phyloP scores from a whole-genome alignment of 352 stramenopile genomes.

The Pythium biforme region DNA sequence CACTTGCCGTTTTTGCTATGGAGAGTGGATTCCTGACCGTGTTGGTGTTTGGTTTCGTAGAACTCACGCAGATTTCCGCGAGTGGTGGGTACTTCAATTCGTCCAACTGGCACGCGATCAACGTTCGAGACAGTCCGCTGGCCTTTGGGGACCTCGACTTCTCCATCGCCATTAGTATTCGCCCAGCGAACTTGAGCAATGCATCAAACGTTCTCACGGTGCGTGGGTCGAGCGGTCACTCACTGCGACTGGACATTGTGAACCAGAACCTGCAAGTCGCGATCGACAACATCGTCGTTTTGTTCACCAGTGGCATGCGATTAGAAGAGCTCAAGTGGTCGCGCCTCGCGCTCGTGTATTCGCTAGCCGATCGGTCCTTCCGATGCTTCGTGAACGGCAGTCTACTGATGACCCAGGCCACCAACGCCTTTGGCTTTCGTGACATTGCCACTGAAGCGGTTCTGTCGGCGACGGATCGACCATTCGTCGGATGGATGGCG shows the following conservation, averaged over 20 bases:
- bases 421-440: slow-evolving; percentile 12
- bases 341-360: slow-evolving; percentile 21
- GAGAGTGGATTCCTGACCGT: too few relatives aligned
- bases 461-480: slow-evolving; percentile 22
- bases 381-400: slow-evolving; percentile 19
- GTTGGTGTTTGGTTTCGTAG: not conserved
- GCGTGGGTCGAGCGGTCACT: not conserved
- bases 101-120: not conserved
- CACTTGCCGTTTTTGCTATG: too few relatives aligned
- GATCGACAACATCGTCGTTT: slow-evolving; percentile 1
- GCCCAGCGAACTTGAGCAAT: not conserved
- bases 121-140: slow-evolving; percentile 10
- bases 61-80: not conserved
- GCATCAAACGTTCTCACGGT: not conserved
- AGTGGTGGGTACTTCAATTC: slow-evolving; percentile 24
- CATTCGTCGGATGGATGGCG: slow-evolving; percentile 46
- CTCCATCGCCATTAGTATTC: slow-evolving; percentile 34
- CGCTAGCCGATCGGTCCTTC: slow-evolving; percentile 7
- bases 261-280: not conserved
- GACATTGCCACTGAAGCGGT: slow-evolving; percentile 15
- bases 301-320: not conserved
- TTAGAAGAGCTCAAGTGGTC: slow-evolving; percentile 11
- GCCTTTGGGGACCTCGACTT: slow-evolving; percentile 54
- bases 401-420: not conserved
- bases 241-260: not conserved